Evolutionary conservation across 2,329 filamentous ascomycete genomes (phyloP).

Genomic region (Monosporascus sp.): DNA sequence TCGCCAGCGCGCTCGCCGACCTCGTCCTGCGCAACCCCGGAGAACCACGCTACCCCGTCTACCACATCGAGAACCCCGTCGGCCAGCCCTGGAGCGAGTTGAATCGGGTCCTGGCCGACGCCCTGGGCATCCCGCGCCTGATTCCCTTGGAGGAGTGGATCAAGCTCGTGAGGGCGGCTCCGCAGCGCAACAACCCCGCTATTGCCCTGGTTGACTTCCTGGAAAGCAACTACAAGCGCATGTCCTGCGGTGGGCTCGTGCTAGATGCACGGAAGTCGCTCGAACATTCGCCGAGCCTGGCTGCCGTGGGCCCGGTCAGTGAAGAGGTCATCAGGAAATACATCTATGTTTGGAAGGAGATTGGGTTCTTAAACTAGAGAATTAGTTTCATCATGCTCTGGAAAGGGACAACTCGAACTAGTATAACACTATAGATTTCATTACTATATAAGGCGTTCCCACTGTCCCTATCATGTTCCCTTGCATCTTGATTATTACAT

Average conservation of each 20-base stretch:
- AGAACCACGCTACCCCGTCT: slow-evolving; percentile 9
- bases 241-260: slow-evolving; percentile 24
- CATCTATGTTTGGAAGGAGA: slow-evolving; percentile 14
- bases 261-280: slow-evolving; percentile 15
- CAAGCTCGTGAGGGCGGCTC: slow-evolving; percentile 12
- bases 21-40: slow-evolving; percentile 7
- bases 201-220: slow-evolving; percentile 20
- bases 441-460: no score
- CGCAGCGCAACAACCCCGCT: slow-evolving; percentile 21
- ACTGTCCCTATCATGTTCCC: no score
- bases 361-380: slow-evolving; percentile 31
- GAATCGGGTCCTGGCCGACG: slow-evolving; percentile 7
- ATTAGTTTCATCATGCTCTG: no score
- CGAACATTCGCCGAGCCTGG: slow-evolving; percentile 15
- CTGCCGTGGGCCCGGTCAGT: slow-evolving; percentile 9
- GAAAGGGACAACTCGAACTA: no score
- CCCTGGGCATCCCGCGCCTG: slow-evolving; percentile 13
- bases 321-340: slow-evolving; percentile 11
- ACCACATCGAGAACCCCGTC: slow-evolving; percentile 25
- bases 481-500: no score
- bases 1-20: slow-evolving; percentile 18
- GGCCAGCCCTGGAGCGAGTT: slow-evolving; percentile 19
- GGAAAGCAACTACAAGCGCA: slow-evolving; percentile 19
- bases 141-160: slow-evolving; percentile 22
- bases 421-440: no score